A percentile compares a stretch with the other conserved stretches of the same genome.
Conservation (phyloP, 2,329 filamentous ascomycete genomes). For the Fusarium sarcochroum region DNA sequence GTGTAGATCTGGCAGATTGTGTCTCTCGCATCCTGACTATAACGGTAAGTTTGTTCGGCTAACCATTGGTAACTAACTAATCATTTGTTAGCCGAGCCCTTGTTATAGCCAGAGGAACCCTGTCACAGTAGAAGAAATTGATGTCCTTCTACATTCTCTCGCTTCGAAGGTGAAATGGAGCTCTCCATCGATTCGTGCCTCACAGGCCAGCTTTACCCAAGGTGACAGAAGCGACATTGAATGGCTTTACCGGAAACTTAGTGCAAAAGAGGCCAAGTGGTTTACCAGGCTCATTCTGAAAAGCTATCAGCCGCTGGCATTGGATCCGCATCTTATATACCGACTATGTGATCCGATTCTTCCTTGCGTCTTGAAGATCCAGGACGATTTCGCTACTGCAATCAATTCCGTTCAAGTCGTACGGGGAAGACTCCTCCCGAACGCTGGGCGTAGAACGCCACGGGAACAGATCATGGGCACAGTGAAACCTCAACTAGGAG, state of each 20-base stretch:
- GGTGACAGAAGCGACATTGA: conserved; percentile 63
- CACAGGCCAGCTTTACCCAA: conserved; percentile 43
- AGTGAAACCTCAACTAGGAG: conserved; percentile 68
- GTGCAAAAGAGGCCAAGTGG: conserved; percentile 86
- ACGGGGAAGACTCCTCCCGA: conserved; percentile 43
- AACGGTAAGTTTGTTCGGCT: conserved; percentile 62
- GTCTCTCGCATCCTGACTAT: conserved; percentile 74
- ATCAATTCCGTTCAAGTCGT: conserved; percentile 64
- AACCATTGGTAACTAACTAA: background rate
- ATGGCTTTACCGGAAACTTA: conserved; percentile 70
- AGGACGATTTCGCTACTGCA: conserved; percentile 76
- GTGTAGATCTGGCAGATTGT: conserved; percentile 79
- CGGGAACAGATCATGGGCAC: conserved; percentile 45
- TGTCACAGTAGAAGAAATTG: conserved; percentile 80
- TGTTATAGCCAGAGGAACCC: conserved; percentile 48
- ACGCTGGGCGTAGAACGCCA: conserved; percentile 11
- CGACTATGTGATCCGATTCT: conserved; percentile 77
- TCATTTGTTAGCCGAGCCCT: conserved; percentile 61
- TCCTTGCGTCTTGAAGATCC: conserved; percentile 77
- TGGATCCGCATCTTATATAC: conserved; percentile 71
- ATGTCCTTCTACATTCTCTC: conserved; percentile 73
- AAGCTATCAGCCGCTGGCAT: conserved; percentile 75
- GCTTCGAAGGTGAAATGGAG: conserved; percentile 81
- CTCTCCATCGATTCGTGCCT: conserved; percentile 69
- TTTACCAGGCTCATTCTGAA: conserved; percentile 85